Evolutionary conservation across 495 filamentous ascomycete genomes (phyloP), one percentile per base, ranked within the genome.

Genomic region (Chaetomium fimeti): DNA sequence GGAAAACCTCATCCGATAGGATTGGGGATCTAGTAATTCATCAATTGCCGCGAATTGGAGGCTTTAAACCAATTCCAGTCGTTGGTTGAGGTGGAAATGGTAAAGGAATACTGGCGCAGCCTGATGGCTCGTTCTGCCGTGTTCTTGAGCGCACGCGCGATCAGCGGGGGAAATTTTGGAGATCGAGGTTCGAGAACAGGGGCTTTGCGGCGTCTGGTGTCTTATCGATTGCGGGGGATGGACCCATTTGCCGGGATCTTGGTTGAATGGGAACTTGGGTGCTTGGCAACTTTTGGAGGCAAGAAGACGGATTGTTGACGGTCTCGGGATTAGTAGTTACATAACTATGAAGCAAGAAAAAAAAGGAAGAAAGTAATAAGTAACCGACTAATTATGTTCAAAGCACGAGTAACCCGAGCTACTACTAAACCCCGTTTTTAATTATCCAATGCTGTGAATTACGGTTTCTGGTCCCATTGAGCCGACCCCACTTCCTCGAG

Each of bases 1-100:
- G 18, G 47, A 40, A 49, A 65, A 18, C 57, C 61, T 66, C 75
- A 80, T 78, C 49, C 9, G 55, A 15, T 18, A 36, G 7, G 32
- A 25, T 7, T 22, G 40, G 2, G 18, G 6, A 29, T 20, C 0
- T 59, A 40, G 25, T 40, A 3, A 16, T 20, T 59, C 43, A 48
- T 29, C 8, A 32, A 55, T 15, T 4, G 22, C 6, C 24, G 5
- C 27, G 24, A 16, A 32, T 2, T 55, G 2, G 15, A 5, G 22
- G 9, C 2, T n/a, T 36, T 11, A 9, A 36, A 36, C 2, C 15
- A 55, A 20, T 55, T 18, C 3, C 15, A n/a, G 0, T 24, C n/a
- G 13, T 11, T 29, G 12, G 18, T 15, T 24, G 9, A 29, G 42
- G 42, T 32, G 47, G 57, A 55, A 36, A 9, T n/a, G 5, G 28